Conservation (phyloP, 257 asterid genomes). For the Solanum megistacrolobum region DNA sequence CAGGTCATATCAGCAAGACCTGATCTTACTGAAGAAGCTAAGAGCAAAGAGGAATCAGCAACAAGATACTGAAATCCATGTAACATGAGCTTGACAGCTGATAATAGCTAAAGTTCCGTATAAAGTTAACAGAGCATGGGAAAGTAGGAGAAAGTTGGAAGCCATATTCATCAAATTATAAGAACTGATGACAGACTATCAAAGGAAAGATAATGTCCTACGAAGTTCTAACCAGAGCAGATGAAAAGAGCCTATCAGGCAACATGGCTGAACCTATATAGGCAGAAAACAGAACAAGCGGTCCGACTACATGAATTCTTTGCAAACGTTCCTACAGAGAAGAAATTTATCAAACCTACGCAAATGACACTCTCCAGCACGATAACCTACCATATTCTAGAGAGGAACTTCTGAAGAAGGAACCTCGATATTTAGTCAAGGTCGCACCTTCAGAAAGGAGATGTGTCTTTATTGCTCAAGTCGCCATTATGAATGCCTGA, state of each 20-base stretch:
- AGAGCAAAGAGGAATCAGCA: background rate
- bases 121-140: constrained; percentile 1
- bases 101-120: background rate
- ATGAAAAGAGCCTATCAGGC: constrained; percentile 26
- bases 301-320: constrained; percentile 27
- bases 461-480: constrained; percentile 31
- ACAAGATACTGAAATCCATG: constrained; percentile 1
- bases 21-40: background rate
- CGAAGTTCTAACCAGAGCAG: constrained; percentile 25
- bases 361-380: constrained; percentile 13
- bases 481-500: constrained; percentile 90
- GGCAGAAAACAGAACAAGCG: constrained; percentile 16
- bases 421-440: constrained; percentile 9
- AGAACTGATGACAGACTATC: constrained; percentile 8
- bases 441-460: constrained; percentile 18
- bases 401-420: constrained; percentile 16
- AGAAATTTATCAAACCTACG: constrained; percentile 30
- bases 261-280: constrained; percentile 23
- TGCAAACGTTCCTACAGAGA: constrained; percentile 29
- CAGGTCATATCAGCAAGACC: background rate
- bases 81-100: background rate
- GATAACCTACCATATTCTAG: constrained; percentile 36
- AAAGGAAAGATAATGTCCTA: constrained; percentile 41
- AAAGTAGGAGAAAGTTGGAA: constrained; percentile 11
- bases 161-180: background rate